phyloP scores from a whole-genome alignment of 2,329 filamentous ascomycete genomes.

The Tolypocladium sp. region DNA sequence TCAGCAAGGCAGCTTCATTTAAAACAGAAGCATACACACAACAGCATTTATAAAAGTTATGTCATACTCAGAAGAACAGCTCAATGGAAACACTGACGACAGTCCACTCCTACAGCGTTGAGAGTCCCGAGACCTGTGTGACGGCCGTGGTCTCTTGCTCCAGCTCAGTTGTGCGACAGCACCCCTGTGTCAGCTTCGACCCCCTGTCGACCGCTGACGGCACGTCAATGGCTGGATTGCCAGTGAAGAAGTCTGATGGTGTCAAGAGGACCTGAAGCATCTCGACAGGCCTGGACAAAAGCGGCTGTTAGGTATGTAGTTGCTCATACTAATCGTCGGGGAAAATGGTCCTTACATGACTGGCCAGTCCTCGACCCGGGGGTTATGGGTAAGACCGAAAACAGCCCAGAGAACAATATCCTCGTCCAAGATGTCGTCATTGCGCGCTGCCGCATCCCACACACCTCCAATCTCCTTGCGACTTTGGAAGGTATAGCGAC shows the following conservation, averaged over 20 bases:
- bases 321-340: no score
- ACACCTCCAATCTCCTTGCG: slow-evolving; percentile 16
- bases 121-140: no score
- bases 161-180: no score
- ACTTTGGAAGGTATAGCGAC: slow-evolving; percentile 36
- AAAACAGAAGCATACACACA: no score
- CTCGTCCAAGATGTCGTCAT: slow-evolving; percentile 39
- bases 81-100: no score
- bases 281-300: slow-evolving; percentile 40
- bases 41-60: no score
- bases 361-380: slow-evolving; percentile 57
- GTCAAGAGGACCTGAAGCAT: slow-evolving; percentile 33
- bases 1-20: no score
- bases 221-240: slow-evolving; percentile 37
- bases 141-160: no score
- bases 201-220: slow-evolving; percentile 23
- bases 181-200: slow-evolving; percentile 5
- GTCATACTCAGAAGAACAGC: no score
- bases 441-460: slow-evolving; percentile 27
- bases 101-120: no score
- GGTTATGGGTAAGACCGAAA: slow-evolving; percentile 55
- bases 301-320: not conserved
- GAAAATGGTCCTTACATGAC: slow-evolving; percentile 59
- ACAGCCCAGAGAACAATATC: slow-evolving; percentile 49
- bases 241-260: slow-evolving; percentile 38